A percentile compares a stretch with the other conserved stretches of the same genome.
phyloP scores from a whole-genome alignment of 2,329 filamentous ascomycete genomes.

The Pseudogymnoascus verrucosus region DNA sequence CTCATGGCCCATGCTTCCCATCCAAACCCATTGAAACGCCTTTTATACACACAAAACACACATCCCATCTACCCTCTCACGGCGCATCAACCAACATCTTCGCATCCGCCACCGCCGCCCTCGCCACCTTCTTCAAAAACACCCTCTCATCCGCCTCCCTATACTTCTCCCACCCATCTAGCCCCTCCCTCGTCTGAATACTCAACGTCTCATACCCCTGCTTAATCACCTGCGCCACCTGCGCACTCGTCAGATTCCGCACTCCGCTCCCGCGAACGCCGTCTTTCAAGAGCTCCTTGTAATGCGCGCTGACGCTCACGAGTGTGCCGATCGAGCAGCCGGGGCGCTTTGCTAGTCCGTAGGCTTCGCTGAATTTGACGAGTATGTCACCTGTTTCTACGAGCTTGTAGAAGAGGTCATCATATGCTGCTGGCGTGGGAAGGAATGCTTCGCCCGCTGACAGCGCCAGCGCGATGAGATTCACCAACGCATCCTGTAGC shows the following conservation, averaged over 20 bases:
- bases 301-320: conserved; percentile 75
- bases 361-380: conserved; percentile 72
- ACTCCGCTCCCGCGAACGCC: conserved; percentile 42
- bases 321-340: conserved; percentile 75
- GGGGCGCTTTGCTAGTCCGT: conserved; percentile 48
- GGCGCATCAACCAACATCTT: conserved; percentile 29
- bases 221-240: conserved; percentile 88
- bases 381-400: conserved; percentile 85
- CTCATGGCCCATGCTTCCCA: neutral
- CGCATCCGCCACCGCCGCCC: conserved; percentile 67
- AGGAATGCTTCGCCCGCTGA: conserved; percentile 86
- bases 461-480: conserved; percentile 74
- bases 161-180: conserved; percentile 80
- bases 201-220: conserved; percentile 92
- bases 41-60: neutral
- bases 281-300: conserved; percentile 70
- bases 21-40: neutral
- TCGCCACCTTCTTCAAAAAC: conserved; percentile 78
- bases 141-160: conserved; percentile 79
- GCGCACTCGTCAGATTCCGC: conserved; percentile 68
- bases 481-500: conserved; percentile 70
- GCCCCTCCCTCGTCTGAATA: conserved; percentile 78
- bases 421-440: conserved; percentile 78
- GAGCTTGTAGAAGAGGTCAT: conserved; percentile 97
- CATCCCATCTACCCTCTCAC: neutral